phyloP scores from a whole-genome alignment of 169 alveolate genomes.

The Neospora caninum region DNA sequence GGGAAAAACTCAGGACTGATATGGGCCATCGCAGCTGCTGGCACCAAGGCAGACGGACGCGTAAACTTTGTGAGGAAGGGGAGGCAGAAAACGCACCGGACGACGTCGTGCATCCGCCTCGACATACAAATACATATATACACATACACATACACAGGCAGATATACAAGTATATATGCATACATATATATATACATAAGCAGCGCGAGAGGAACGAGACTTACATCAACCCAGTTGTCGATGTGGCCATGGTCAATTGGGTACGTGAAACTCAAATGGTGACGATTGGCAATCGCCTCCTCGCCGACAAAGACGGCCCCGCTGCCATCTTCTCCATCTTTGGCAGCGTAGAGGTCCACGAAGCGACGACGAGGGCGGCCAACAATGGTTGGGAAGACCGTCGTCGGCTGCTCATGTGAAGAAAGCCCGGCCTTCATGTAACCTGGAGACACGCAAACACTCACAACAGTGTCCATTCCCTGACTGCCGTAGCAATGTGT shows the following conservation, averaged over 20 bases:
- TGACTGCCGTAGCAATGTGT: too few species aligned
- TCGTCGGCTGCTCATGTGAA: constrained; percentile 71
- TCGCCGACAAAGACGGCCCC: constrained; percentile 75
- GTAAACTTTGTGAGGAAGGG: too few species aligned
- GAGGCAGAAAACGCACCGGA: too few species aligned
- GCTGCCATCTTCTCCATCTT: constrained; percentile 69
- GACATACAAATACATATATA: neutral
- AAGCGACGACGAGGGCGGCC: constrained; percentile 77
- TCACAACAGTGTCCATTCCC: neutral
- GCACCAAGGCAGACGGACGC: too few species aligned
- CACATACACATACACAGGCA: neutral
- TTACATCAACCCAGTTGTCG: constrained; percentile 76
- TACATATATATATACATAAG: too few species aligned
- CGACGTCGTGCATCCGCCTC: too few species aligned
- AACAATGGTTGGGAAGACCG: constrained; percentile 77
- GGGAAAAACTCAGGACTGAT: neutral
- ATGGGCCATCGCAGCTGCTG: neutral
- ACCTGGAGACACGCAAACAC: constrained; percentile 62
- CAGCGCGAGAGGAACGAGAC: neutral
- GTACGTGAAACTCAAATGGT: constrained; percentile 68
- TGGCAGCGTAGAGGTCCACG: constrained; percentile 28
- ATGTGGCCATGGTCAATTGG: constrained; percentile 83
- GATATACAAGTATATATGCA: neutral
- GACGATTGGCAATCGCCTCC: constrained; percentile 75
- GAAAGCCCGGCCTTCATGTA: constrained; percentile 77